Base-by-base conservation (phyloP, 2,329 filamentous ascomycete species). In the Fusarium multiceps region DNA sequence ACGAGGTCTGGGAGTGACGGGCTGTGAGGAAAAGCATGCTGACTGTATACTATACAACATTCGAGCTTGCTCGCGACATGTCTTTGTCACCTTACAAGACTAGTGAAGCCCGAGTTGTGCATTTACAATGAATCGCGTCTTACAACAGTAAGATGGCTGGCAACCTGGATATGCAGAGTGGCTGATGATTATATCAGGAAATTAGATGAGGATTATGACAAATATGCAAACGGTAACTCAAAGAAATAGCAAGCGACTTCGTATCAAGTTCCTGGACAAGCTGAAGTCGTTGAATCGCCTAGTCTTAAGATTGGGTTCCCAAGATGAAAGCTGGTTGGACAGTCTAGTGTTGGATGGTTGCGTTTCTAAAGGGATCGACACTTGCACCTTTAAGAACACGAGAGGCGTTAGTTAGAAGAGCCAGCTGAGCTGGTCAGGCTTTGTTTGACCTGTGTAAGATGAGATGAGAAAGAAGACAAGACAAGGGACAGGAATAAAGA, bases 331-430 rank as follows among this genome's bases (percentile, higher is more conserved):
- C 68, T 61, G 53, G 59, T 64, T 69, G 68, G 55, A 45, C 45
- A 40, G 43, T 48, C 27, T 53, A 21, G 46, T 48, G 55, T 50
- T 45, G 58, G 53, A 64, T 48, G 53, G 53, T 42, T 62, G 50
- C 47, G 40, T 41, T 41, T 53, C 42, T 43, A 40, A 59, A 42
- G 30, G 23, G 72, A 74, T 74, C 68, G 68, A 55, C 72, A 51
- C 66, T 72, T 55, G 45, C 59, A 67, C 41, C 60, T 69, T 71
- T 59, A n/a, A 54, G 50, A 51, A 50, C 49, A 61, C 49, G 41
- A 51, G 23, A 74, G 63, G 68, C 72, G 71, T 48, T 56, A 71
- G 28, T 72, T 25, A 49, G 47, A 14, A 46, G 41, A 40, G 23
- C 49, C 59, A 61, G 64, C 59, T 57, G 61, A 60, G 34, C n/a